Conservation (phyloP, 495 filamentous ascomycete species). For the Xylaria venustula region DNA sequence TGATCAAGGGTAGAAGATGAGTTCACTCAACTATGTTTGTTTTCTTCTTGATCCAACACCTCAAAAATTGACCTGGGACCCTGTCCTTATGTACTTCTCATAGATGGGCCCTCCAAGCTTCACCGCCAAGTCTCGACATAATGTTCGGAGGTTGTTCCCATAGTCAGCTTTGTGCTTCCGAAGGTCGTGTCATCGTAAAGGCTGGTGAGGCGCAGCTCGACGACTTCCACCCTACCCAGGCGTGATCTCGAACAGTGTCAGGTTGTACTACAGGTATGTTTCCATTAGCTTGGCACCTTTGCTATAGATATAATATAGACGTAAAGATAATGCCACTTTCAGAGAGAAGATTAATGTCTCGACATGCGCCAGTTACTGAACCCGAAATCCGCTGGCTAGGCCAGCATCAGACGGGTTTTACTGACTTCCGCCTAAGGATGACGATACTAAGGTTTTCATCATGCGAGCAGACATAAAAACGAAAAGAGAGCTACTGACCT, state of each 20-base stretch:
- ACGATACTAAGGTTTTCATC: constrained; percentile 65
- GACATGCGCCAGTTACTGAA: constrained; percentile 44
- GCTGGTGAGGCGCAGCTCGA: too few relatives aligned
- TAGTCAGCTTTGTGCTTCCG: too few relatives aligned
- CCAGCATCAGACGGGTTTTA: constrained; percentile 24
- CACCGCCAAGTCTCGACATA: too few relatives aligned
- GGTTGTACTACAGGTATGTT: too few relatives aligned
- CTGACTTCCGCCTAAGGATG: constrained; percentile 64
- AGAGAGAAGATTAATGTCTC: constrained; percentile 65
- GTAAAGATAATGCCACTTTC: constrained; percentile 25
- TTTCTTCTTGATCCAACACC: too few relatives aligned
- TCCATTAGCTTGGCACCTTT: neutral
- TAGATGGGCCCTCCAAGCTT: neutral
- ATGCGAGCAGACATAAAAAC: constrained; percentile 27
- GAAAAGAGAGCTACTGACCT: constrained; percentile 23
- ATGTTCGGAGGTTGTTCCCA: too few relatives aligned
- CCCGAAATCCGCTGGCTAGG: constrained; percentile 23
- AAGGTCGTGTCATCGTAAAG: too few relatives aligned
- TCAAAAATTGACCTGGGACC: neutral
- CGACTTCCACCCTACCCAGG: too few relatives aligned
- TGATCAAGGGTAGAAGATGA: too few relatives aligned
- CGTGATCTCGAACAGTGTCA: too few relatives aligned
- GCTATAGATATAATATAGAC: neutral
- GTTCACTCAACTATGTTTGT: too few relatives aligned
- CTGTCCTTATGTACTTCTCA: too few relatives aligned